Conservation (phyloP, 352 stramenopile genomes). For the Pseudoperonospora humuli region DNA sequence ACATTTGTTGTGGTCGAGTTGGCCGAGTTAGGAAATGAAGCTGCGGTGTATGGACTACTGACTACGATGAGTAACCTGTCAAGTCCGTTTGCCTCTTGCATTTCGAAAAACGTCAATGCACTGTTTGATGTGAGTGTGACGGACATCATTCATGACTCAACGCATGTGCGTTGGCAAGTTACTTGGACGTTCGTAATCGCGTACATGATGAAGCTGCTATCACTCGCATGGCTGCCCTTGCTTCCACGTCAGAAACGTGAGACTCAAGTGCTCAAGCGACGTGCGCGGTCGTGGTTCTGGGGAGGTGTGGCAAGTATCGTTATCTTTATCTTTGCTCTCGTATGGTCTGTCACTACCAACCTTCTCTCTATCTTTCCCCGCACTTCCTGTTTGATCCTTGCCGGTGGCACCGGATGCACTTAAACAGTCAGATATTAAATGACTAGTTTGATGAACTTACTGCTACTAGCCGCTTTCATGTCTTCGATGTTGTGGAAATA, state of each 20-base stretch:
- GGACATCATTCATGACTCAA: constrained; percentile 30
- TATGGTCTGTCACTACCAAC: constrained; percentile 55
- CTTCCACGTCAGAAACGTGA: constrained; percentile 52
- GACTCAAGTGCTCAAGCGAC: constrained; percentile 37
- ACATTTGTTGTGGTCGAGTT: constrained; percentile 58
- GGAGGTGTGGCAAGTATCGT: constrained; percentile 27
- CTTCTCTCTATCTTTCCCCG: constrained; percentile 45
- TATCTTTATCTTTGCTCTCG: constrained; percentile 35
- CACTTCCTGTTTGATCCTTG: constrained; percentile 49
- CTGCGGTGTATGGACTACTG: constrained; percentile 43
- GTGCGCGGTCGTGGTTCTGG: constrained; percentile 25
- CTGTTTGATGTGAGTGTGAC: constrained; percentile 29
- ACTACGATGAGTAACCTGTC: constrained; percentile 44
- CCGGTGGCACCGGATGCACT: constrained; percentile 45
- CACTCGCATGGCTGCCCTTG: constrained; percentile 40
- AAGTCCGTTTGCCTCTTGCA: constrained; percentile 32
- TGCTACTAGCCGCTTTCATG: too few relatives aligned
- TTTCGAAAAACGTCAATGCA: constrained; percentile 35
- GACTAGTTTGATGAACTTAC: too few relatives aligned
- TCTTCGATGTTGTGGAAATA: too few relatives aligned
- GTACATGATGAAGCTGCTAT: constrained; percentile 43
- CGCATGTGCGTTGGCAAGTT: constrained; percentile 27
- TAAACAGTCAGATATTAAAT: too few relatives aligned
- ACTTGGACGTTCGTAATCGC: constrained; percentile 34
- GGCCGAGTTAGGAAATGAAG: constrained; percentile 45